Percentiles rank a stretch among this genome's conserved stretches.
Evolutionary conservation across 176 grass and related monocot species (phyloP).

Genomic region (Phragmites australis): DNA sequence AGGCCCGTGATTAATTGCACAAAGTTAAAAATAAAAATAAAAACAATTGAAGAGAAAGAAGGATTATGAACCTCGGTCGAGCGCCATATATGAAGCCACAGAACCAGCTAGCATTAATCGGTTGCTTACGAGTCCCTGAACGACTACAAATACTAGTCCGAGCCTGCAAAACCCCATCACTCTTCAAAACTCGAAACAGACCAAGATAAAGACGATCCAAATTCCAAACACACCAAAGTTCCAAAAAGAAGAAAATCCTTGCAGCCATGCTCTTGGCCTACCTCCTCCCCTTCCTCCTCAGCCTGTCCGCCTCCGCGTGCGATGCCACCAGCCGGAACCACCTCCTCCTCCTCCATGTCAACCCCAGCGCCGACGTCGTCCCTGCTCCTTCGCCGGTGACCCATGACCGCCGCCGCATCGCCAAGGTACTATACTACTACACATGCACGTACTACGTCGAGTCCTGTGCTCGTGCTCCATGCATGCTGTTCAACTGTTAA

Average conservation of each 20-base stretch:
- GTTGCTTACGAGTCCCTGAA: not conserved
- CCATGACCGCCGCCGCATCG: not conserved
- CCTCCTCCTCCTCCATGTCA: constrained; percentile 1
- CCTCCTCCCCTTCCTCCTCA: constrained; percentile 41
- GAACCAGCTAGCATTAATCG: constrained; percentile 16
- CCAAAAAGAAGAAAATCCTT: not conserved
- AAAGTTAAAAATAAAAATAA: too few species aligned
- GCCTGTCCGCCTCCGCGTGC: constrained; percentile 27
- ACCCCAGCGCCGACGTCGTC: not conserved
- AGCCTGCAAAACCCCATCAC: not conserved
- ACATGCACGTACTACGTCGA: not conserved
- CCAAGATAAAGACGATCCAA: not conserved
- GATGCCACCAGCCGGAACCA: constrained; percentile 34
- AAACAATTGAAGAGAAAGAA: too few species aligned
- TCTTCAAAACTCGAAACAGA: not conserved
- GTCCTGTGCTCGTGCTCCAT: not conserved
- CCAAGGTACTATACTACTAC: constrained; percentile 31
- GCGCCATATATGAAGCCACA: too few species aligned
- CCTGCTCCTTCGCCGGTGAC: not conserved
- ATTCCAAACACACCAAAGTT: not conserved
- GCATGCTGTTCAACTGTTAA: not conserved
- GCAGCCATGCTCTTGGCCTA: constrained; percentile 35
- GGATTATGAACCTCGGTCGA: too few species aligned
- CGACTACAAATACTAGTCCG: constrained; percentile 32
- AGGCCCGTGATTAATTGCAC: too few species aligned